These are phyloP conservation scores for Melocanna baccifera DNA, from an alignment of 176 grass and related monocot genomes.

Conservation along the genomic window DNA sequence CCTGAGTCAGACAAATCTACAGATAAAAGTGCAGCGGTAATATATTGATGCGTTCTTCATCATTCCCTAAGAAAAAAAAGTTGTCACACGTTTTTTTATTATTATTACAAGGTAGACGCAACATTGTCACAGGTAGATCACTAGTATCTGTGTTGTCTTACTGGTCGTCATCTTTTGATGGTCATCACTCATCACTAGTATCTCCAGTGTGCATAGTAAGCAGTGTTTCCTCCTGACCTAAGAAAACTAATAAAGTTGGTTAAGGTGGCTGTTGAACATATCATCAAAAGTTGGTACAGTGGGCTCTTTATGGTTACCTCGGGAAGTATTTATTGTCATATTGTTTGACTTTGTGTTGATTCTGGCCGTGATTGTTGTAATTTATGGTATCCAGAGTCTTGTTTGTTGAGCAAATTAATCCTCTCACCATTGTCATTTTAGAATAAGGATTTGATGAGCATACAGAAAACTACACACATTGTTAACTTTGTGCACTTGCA, in stretches of 20 bases:
- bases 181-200: too few species aligned
- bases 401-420: not conserved
- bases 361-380: not conserved
- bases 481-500: too few species aligned
- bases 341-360: not conserved
- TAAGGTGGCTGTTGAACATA: not conserved
- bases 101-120: too few species aligned
- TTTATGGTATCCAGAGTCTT: not conserved
- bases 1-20: slow-evolving; percentile 51
- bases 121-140: not conserved
- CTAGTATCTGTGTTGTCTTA: not conserved
- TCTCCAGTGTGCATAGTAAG: not conserved
- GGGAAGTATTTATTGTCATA: not conserved
- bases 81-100: not conserved
- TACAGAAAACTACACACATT: too few species aligned
- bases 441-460: too few species aligned
- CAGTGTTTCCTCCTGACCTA: not conserved
- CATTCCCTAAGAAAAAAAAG: slow-evolving; percentile 13
- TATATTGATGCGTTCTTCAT: slow-evolving; percentile 18
- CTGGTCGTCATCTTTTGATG: not conserved
- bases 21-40: slow-evolving; percentile 67
- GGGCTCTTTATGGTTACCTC: not conserved
- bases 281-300: not conserved
- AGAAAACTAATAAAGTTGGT: not conserved
- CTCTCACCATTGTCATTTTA: not conserved